phyloP scores from a whole-genome alignment of 179 eudicot genomes.

The Heliamphora pulchella region DNA sequence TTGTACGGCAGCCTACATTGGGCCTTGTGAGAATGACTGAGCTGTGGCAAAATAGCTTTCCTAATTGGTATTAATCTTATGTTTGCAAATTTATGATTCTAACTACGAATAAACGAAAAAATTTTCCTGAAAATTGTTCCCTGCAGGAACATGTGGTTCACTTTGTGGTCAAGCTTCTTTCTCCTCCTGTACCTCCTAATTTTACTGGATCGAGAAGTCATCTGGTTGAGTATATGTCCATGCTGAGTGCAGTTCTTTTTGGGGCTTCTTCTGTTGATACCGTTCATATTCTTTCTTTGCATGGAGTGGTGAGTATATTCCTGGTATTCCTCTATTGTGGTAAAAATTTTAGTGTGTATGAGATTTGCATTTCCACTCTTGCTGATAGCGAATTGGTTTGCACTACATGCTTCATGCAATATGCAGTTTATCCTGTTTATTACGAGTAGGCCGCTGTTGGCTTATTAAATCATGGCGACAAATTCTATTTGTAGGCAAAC shows the following conservation, averaged over 20 bases:
- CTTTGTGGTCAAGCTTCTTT: slow-evolving; percentile 30
- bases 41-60: neutral
- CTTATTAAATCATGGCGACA: neutral
- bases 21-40: slow-evolving; percentile 5
- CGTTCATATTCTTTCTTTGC: slow-evolving; percentile 35
- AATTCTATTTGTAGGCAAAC: slow-evolving; percentile 4
- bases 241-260: slow-evolving; percentile 30
- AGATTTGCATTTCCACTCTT: slow-evolving; percentile 1
- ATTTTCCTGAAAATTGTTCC: neutral
- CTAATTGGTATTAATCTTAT: no score
- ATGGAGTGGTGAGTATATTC: slow-evolving; percentile 29
- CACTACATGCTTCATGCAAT: neutral
- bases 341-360: neutral
- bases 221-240: slow-evolving; percentile 25
- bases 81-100: no score
- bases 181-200: slow-evolving; percentile 33
- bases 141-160: slow-evolving; percentile 35
- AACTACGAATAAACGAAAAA: no score
- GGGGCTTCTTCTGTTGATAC: slow-evolving; percentile 33
- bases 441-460: neutral
- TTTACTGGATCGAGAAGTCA: slow-evolving; percentile 24
- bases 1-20: neutral
- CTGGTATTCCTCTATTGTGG: neutral
- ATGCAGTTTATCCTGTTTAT: neutral
- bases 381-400: neutral